Base-by-base conservation (phyloP, 805 yeast species). In the Saturnispora quitensis region DNA sequence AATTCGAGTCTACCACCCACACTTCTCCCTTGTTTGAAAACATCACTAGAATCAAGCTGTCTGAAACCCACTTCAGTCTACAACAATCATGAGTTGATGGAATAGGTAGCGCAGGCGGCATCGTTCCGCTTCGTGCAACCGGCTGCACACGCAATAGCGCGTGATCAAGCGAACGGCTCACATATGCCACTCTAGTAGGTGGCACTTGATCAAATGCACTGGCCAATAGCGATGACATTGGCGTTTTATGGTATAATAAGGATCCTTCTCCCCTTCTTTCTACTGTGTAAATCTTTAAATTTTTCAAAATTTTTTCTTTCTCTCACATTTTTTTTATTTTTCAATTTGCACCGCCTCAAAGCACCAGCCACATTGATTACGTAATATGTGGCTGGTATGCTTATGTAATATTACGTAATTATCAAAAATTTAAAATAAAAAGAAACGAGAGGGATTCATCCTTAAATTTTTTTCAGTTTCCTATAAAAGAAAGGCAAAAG, bases 61-160 rank as follows among this genome's bases (percentile, higher is more conserved):
- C 24, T 5, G 36, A 27, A 36, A 50, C 25, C 52, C 52, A 50
- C 40, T 33, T 50, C 6, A 50, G 7, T 10, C 15, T 35, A 17
- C 12, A 17, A 27, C 45, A 43, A 12, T 42, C 40, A 18, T 43
- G 36, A 33, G 34, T 27, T 27, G 43, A 27, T 17, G 48, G 48
- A 28, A 44, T 50, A 7, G 42, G 20, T 25, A 50, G 35, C 13
- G 22, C 27, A 18, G 52, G 40, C 6, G 48, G 40, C n/a, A 38
- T 24, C 4, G 50, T 17, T 18, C 24, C 50, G 9, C 36, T 47
- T 27, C 31, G 20, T 15, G 45, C 18, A 9, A 40, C 22, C 20
- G 53, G 40, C 33, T 54, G 57, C 10, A 54, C 40, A 17, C 53
- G 51, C 17, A 54, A 20, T 12, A 43, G 20, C 42, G 47, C 46